Evolutionary conservation across 768 basidiomycete genomes (phyloP).

Genomic region (Vararia minispora): DNA sequence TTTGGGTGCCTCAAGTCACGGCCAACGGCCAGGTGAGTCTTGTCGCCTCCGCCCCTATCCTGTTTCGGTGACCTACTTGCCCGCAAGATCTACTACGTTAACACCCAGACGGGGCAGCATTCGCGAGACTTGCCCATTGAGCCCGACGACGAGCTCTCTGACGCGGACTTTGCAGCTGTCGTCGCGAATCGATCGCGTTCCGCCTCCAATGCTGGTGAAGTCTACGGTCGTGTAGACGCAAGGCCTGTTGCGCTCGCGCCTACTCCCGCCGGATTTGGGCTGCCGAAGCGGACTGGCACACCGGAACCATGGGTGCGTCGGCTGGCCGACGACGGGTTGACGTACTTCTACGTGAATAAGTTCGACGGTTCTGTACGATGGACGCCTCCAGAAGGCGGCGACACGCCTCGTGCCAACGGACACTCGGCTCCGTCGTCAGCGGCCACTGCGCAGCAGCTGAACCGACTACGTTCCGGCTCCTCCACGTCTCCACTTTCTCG

Average conservation of each 20-base stretch:
- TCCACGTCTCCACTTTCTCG: conserved; percentile 18
- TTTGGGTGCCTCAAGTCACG: conserved; percentile 86
- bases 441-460: background rate
- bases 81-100: conserved; percentile 84
- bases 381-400: conserved; percentile 45
- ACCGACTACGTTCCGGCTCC: conserved; percentile 25
- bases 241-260: too few relatives aligned
- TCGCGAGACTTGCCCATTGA: conserved; percentile 79
- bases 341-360: conserved; percentile 73
- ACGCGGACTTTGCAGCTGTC: conserved; percentile 50
- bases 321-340: conserved; percentile 72
- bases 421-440: conserved; percentile 1
- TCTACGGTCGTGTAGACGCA: too few relatives aligned
- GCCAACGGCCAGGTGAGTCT: conserved; percentile 67
- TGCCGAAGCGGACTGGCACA: conserved; percentile 44
- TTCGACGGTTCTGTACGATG: conserved; percentile 56
- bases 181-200: conserved; percentile 43
- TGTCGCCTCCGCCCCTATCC: conserved; percentile 3
- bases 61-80: conserved; percentile 2
- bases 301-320: conserved; percentile 80
- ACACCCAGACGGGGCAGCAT: conserved; percentile 76
- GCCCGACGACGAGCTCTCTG: conserved; percentile 50
- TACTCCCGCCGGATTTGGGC: conserved; percentile 43
- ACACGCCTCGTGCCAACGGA: conserved; percentile 3
- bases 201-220: conserved; percentile 25